Conservation (phyloP, 345 rosid species). For the Eutrema yunnanense region DNA sequence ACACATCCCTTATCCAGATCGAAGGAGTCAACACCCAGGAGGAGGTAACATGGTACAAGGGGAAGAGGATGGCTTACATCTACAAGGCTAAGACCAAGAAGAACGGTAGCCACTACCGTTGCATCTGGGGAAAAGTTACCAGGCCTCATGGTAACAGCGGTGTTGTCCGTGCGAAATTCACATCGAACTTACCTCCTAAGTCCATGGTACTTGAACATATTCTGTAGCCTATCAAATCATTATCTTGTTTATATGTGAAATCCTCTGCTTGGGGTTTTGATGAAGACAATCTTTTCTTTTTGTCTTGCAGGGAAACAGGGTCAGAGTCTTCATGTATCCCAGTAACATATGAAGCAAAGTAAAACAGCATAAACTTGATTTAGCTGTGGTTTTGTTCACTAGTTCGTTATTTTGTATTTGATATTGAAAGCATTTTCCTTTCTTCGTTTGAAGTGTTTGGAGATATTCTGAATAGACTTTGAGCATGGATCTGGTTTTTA, state of each 20-base stretch:
- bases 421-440: slow-evolving; percentile 16
- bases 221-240: background rate
- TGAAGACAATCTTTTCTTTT: too few species aligned
- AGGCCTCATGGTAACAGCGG: slow-evolving; percentile 76
- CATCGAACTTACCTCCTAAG: slow-evolving; percentile 62
- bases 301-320: slow-evolving; percentile 41
- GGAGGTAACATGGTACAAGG: slow-evolving; percentile 51
- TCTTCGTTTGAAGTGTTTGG: slow-evolving; percentile 23
- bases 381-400: slow-evolving; percentile 23
- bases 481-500: slow-evolving; percentile 13
- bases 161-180: slow-evolving; percentile 66
- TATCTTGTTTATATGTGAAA: background rate
- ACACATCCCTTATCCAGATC: slow-evolving; percentile 56
- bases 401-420: slow-evolving; percentile 25
- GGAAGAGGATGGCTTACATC: slow-evolving; percentile 51
- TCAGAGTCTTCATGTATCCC: slow-evolving; percentile 58
- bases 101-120: slow-evolving; percentile 46
- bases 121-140: slow-evolving; percentile 62
- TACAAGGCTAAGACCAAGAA: slow-evolving; percentile 57
- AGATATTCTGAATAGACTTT: slow-evolving; percentile 21
- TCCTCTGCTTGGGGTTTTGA: background rate
- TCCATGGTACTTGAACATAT: slow-evolving; percentile 41
- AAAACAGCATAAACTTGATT: slow-evolving; percentile 7
- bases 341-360: slow-evolving; percentile 37
- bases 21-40: slow-evolving; percentile 63